A percentile compares a stretch with the other conserved stretches of the same genome.
Conservation (phyloP, 768 basidiomycete genomes). For the Boletellus emodensis region DNA sequence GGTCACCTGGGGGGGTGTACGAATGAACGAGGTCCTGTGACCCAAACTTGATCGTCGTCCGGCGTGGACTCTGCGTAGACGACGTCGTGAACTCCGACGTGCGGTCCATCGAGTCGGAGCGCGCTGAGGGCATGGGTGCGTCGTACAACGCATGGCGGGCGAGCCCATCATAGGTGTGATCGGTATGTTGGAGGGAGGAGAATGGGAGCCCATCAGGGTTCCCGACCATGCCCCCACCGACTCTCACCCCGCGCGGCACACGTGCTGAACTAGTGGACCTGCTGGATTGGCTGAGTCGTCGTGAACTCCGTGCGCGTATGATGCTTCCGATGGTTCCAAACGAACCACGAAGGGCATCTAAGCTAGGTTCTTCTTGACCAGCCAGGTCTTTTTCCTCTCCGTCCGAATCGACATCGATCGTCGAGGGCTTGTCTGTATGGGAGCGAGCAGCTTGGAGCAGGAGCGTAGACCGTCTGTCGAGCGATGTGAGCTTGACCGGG, state of each 20-base stretch:
- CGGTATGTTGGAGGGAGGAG: slow-evolving; percentile 25
- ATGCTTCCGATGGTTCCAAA: slow-evolving; percentile 92
- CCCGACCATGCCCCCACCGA: slow-evolving; percentile 29
- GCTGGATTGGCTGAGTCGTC: slow-evolving; percentile 48
- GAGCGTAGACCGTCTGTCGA: slow-evolving; percentile 88
- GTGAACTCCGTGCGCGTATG: slow-evolving; percentile 62
- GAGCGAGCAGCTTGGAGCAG: slow-evolving; percentile 81
- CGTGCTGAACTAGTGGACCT: slow-evolving; percentile 23
- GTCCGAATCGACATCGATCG: slow-evolving; percentile 34
- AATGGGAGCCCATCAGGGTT: slow-evolving; percentile 22
- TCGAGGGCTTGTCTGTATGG: slow-evolving; percentile 54
- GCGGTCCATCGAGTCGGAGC: slow-evolving; percentile 36
- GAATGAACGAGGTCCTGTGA: slow-evolving; percentile 70
- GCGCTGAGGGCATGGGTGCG: slow-evolving; percentile 61
- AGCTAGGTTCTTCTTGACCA: slow-evolving; percentile 84
- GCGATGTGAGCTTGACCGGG: slow-evolving; percentile 67
- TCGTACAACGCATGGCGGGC: slow-evolving; percentile 87
- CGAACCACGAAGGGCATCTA: slow-evolving; percentile 86
- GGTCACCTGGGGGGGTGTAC: slow-evolving; percentile 58
- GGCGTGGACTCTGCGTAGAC: slow-evolving; percentile 30
- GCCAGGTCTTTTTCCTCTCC: slow-evolving; percentile 58
- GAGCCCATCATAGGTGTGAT: slow-evolving; percentile 47
- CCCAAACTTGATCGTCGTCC: slow-evolving; percentile 74
- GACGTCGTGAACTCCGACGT: slow-evolving; percentile 30
- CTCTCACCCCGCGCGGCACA: slow-evolving; percentile 17